Evolutionary conservation across 176 grass and related monocot species (phyloP).

Genomic region (Tuctoria greenei): DNA sequence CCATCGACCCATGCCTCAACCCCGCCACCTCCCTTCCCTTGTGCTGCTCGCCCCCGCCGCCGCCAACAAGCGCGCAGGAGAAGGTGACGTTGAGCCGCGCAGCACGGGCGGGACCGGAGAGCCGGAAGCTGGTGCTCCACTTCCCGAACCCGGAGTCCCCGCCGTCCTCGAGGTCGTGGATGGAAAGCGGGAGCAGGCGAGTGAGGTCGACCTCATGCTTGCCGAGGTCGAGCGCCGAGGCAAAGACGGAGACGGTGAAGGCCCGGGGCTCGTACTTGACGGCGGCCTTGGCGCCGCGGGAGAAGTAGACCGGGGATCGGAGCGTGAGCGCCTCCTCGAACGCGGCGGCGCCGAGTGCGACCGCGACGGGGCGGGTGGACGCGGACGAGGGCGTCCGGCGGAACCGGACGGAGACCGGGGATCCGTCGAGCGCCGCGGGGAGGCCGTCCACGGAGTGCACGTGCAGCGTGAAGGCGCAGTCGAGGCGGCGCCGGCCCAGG

Average conservation of each 20-base stretch:
- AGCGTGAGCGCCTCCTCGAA: constrained; percentile 70
- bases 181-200: constrained; percentile 63
- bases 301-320: constrained; percentile 68
- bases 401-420: constrained; percentile 61
- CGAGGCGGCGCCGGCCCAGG: constrained; percentile 77
- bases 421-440: constrained; percentile 57
- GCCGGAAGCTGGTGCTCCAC: constrained; percentile 91
- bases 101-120: constrained; percentile 72
- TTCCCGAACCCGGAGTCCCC: constrained; percentile 70
- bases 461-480: constrained; percentile 80
- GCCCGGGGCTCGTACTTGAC: constrained; percentile 88
- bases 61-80: constrained; percentile 51
- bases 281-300: constrained; percentile 39
- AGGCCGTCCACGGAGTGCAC: constrained; percentile 81
- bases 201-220: constrained; percentile 75
- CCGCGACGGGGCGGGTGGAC: constrained; percentile 48
- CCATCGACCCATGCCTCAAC: constrained; percentile 31
- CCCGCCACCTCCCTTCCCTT: constrained; percentile 43
- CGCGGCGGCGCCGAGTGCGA: constrained; percentile 54
- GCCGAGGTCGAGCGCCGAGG: constrained; percentile 69
- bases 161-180: constrained; percentile 76
- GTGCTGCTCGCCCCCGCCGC: constrained; percentile 33
- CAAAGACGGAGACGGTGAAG: constrained; percentile 55
- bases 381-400: constrained; percentile 50
- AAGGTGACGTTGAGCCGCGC: constrained; percentile 86